phyloP scores from a whole-genome alignment of 768 basidiomycete genomes.

The Mycena chlorophos region DNA sequence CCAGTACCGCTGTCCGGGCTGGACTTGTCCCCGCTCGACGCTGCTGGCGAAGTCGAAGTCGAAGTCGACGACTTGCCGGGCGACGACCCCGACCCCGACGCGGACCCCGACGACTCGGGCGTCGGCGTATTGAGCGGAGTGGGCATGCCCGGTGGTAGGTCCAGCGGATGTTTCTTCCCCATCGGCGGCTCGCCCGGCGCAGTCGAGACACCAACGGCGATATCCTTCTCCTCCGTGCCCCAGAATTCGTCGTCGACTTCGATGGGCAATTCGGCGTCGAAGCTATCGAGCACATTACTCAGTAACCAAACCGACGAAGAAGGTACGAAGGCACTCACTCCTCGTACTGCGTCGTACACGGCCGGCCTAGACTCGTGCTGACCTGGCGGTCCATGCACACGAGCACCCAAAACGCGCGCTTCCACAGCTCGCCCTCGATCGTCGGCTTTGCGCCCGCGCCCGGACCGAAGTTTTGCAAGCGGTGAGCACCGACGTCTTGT shows the following conservation, averaged over 20 bases:
- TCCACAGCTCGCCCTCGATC: conserved; percentile 64
- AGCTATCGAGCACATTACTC: conserved; percentile 34
- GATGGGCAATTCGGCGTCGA: conserved; percentile 45
- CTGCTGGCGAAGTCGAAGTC: too few relatives aligned
- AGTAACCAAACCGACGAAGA: neutral
- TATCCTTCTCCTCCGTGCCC: neutral
- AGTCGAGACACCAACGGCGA: neutral
- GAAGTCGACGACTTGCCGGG: too few relatives aligned
- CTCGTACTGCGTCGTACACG: conserved; percentile 57
- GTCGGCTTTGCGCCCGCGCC: conserved; percentile 31
- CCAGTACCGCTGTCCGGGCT: neutral
- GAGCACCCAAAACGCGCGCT: conserved; percentile 43
- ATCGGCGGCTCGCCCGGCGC: neutral
- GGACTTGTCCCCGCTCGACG: too few relatives aligned
- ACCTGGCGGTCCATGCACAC: conserved; percentile 14
- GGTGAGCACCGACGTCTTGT: conserved; percentile 16
- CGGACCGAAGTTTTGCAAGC: conserved; percentile 27
- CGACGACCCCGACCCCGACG: too few relatives aligned
- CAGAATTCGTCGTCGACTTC: conserved; percentile 32
- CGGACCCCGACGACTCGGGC: too few relatives aligned
- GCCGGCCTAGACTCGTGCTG: conserved; percentile 49
- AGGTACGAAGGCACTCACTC: conserved; percentile 38
- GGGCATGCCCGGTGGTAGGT: too few relatives aligned
- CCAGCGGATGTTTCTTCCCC: too few relatives aligned
- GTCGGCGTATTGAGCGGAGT: too few relatives aligned